Conservation (phyloP, 495 filamentous ascomycete genomes). For the Physcia stellaris region DNA sequence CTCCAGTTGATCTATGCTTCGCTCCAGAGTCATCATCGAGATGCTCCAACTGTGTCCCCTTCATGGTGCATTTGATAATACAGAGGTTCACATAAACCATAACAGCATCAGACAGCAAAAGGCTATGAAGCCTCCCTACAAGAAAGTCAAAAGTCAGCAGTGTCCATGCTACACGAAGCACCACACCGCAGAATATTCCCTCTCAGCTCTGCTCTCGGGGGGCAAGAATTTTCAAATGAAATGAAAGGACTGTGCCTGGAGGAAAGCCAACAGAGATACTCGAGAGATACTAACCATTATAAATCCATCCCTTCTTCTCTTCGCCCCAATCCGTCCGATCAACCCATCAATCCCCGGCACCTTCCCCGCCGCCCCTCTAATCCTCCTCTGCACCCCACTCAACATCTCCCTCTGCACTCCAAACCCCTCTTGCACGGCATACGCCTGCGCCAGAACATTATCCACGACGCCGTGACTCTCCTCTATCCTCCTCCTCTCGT, state of each 20-base stretch:
- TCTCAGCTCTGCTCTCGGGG: too few species aligned
- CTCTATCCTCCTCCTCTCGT: constrained; percentile 74
- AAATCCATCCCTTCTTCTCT: constrained; percentile 89
- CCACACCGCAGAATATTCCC: too few species aligned
- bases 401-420: constrained; percentile 74
- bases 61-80: constrained; percentile 5
- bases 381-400: constrained; percentile 72
- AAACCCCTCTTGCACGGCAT: constrained; percentile 91
- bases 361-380: constrained; percentile 74
- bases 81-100: constrained; percentile 50
- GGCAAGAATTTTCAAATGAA: too few species aligned
- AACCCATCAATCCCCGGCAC: constrained; percentile 88
- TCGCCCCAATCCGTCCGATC: constrained; percentile 85
- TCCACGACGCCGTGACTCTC: constrained; percentile 78
- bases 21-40: too few species aligned
- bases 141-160: too few species aligned
- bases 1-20: too few species aligned
- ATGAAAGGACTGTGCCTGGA: too few species aligned
- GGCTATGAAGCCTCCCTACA: constrained; percentile 78
- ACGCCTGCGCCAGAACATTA: constrained; percentile 86
- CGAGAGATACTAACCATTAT: too few species aligned
- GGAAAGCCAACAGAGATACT: too few species aligned
- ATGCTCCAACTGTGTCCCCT: constrained; percentile 1
- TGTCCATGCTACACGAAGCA: too few species aligned
- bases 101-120: constrained; percentile 80